A percentile compares a stretch with the other conserved stretches of the same genome.
phyloP scores from a whole-genome alignment of 768 basidiomycete species.

The Lactarius psammicola region DNA sequence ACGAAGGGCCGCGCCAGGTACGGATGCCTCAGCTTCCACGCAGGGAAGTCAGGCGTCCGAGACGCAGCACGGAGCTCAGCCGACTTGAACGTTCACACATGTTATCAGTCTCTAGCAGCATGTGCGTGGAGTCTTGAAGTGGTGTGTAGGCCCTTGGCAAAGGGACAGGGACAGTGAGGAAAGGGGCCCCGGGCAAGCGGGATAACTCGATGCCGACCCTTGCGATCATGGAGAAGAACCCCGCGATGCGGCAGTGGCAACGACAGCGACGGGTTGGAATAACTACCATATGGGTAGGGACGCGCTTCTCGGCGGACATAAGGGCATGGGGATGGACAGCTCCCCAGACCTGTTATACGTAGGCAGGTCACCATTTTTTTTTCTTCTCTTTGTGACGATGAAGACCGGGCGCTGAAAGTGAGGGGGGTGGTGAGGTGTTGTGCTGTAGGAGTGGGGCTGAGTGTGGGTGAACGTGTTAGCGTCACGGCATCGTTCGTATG shows the following conservation, averaged over 20 bases:
- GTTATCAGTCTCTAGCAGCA: not conserved
- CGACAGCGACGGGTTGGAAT: not conserved
- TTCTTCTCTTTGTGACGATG: not conserved
- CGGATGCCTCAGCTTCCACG: not conserved
- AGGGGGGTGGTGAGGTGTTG: not conserved
- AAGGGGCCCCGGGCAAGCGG: not conserved
- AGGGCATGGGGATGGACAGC: not conserved
- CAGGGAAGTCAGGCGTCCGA: not conserved
- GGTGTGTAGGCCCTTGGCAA: not conserved
- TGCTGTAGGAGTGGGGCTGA: not conserved
- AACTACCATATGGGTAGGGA: not conserved
- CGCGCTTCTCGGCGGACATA: not conserved
- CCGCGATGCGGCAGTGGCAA: not conserved
- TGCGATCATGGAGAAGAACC: not conserved
- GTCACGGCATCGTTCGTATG: not conserved
- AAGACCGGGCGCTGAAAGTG: not conserved
- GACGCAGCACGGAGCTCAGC: not conserved
- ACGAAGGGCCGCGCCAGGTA: constrained; percentile 4
- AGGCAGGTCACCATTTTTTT: not conserved
- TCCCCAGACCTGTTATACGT: not conserved
- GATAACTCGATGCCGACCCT: not conserved
- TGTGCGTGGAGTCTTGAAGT: not conserved
- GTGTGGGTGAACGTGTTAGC: not conserved
- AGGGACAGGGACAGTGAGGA: not conserved
- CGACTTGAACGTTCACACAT: not conserved